Evolutionary conservation across 2,329 filamentous ascomycete species (phyloP), one percentile per base, ranked within the genome.

Genomic region (Alternaria viburni): DNA sequence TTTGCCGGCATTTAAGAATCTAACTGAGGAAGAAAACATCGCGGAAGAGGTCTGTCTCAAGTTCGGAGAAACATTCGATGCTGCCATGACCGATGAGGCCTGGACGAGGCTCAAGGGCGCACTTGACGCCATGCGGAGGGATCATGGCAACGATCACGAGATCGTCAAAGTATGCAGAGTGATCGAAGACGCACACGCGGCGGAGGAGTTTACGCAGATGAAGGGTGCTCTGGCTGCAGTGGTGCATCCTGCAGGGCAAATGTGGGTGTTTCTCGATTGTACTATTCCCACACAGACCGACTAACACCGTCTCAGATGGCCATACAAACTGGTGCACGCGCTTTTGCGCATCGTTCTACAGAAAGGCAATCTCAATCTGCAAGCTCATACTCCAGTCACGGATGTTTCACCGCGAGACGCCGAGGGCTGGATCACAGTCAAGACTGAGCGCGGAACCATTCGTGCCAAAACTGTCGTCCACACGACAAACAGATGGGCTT

Each of bases 1-100:
- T 56, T 45, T 66, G 13, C 21, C 52, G 13, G 63, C 63, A 9
- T 66, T 66, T 23, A 61, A 44, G 13, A 41, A 66, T 8, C 46
- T 66, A 1, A 47, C 61, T 6, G 50, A 56, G n/a, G 57, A 64
- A 28, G 64, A 66, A 47, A 43, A 55, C 6, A 64, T 66, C 10
- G 52, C 58, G 2, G 61, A 61, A 46, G 64, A 66, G 44, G 58
- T 57, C 4, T 66, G 64, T 47, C 55, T 66, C n/a, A 59, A 64
- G 32, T 64, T 64, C n/a, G 61, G 58, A 6, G 58, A 66, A 30
- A 66, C 64, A 8, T 66, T 64, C 32, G 64, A 66, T 54, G 64
- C 64, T 19, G 64, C 64, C 45, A 66, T 66, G 64, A 59, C 64
- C 9, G 64, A 66, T 32, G 64, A 66, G 21, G 64, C 64, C 12